Base-by-base conservation (phyloP, 2,329 filamentous ascomycete species). In the Hirsutella rhossiliensis region DNA sequence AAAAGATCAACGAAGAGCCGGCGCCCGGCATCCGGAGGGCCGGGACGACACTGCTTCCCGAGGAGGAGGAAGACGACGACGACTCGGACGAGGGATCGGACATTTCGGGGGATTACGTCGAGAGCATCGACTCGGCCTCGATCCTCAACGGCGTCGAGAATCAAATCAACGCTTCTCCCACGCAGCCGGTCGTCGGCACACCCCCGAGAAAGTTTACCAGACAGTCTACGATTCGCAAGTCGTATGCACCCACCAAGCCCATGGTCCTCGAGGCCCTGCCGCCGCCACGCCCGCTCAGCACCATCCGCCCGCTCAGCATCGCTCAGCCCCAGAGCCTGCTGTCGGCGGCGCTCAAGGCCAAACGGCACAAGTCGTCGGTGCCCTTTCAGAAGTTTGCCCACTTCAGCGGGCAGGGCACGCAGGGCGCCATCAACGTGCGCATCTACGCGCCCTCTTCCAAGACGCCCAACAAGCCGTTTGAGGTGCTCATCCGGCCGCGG, bases 371-470 rank as follows among this genome's bases (percentile, higher is more conserved):
- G 51, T 73, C 80, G 1, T 75, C 75, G 6, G 78, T 84, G 55
- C 84, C 85, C 0, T 82, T 90, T 50, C 84, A 89, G 54, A 75
- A 76, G 20, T 92, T 87, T 61, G 84, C 84, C 1, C 76, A 81
- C 15, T 72, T 87, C 32, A 87, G 82, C 45, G 87, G 85, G 1
- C 82, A 88, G 57, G 86, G 83, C 17, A 86, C 89, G 48, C 75
- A 82, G 7, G 84, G 82, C 41, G 85, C 86, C 3, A 70, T 92
- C 18, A 79, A 77, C 52, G 74, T 92, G 48, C 83, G 83, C 45
- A 84, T 94, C 36, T 90, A 87, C 59, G 81, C 77, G 7, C 80
- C 84, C 0, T 86, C 82, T 51, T 84, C 82, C 15, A 71, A 73
- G 12, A 75, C 75, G 20, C 70, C 81, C 0, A 73, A 72, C 15